Percentiles rank a stretch among this genome's conserved stretches.
Conservation (phyloP, 768 basidiomycete genomes). For the Pholiota molesta region DNA sequence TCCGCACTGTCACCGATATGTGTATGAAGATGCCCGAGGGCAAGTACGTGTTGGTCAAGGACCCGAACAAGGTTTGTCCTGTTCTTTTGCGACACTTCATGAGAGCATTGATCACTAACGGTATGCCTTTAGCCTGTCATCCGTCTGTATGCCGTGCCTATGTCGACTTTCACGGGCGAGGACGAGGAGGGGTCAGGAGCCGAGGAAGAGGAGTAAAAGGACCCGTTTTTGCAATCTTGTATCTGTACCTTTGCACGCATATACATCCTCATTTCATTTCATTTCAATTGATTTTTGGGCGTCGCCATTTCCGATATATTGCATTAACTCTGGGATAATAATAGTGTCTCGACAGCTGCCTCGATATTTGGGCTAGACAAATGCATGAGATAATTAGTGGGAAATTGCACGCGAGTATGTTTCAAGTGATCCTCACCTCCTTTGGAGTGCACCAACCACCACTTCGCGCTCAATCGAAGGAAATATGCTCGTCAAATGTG, state of each 20-base stretch:
- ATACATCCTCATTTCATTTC: conserved; percentile 4
- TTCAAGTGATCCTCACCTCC: conserved; percentile 62
- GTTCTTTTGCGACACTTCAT: conserved; percentile 4
- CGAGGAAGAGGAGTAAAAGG: conserved; percentile 38
- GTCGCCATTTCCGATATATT: background rate
- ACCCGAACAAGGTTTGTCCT: conserved; percentile 85
- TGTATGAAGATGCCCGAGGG: conserved; percentile 98
- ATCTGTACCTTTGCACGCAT: background rate
- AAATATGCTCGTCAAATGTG: conserved; percentile 79
- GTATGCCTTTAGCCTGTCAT: conserved; percentile 75
- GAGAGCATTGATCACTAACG: conserved; percentile 15
- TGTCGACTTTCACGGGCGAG: conserved; percentile 80
- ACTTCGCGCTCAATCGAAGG: conserved; percentile 76
- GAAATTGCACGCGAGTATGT: conserved; percentile 12
- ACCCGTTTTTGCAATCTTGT: background rate
- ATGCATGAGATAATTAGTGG: conserved; percentile 12
- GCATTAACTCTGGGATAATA: conserved; percentile 48
- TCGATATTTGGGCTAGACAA: conserved; percentile 70
- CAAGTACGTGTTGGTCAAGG: conserved; percentile 96
- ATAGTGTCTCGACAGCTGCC: conserved; percentile 78
- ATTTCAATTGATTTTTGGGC: background rate
- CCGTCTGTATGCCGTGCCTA: conserved; percentile 91
- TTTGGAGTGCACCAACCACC: conserved; percentile 76
- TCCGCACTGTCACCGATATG: conserved; percentile 91
- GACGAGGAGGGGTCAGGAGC: conserved; percentile 71